These are phyloP conservation scores for Polyplosphaeria fusca DNA, from an alignment of 495 filamentous ascomycete species.

Conservation along the genomic window DNA sequence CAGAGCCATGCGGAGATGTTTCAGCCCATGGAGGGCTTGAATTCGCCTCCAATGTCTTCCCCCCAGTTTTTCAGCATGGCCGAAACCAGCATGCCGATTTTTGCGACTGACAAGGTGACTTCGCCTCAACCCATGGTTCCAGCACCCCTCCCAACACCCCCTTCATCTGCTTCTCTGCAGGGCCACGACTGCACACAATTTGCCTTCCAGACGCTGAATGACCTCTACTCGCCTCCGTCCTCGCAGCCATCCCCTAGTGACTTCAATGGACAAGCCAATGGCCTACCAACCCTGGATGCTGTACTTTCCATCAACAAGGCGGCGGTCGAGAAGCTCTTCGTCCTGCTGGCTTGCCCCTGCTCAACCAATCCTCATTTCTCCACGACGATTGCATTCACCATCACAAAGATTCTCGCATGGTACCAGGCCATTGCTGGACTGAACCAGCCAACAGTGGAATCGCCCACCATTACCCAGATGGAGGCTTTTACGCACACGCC, in stretches of 20 bases:
- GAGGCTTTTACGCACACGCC: conserved; percentile 25
- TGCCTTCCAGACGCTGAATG: conserved; percentile 28
- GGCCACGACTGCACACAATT: conserved; percentile 32
- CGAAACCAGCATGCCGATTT: conserved; percentile 4
- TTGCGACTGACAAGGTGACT: conserved; percentile 16
- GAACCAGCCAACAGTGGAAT: conserved; percentile 5
- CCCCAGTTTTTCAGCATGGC: conserved; percentile 24
- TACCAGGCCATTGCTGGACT: conserved; percentile 27
- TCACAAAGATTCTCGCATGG: conserved; percentile 31
- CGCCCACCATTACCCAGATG: conserved; percentile 11
- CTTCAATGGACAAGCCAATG: conserved; percentile 18
- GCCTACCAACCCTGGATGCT: conserved; percentile 27
- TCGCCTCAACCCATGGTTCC: conserved; percentile 21
- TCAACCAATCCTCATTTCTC: conserved; percentile 31
- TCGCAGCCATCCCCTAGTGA: conserved; percentile 25
- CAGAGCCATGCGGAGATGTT: conserved; percentile 30
- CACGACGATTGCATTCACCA: conserved; percentile 33
- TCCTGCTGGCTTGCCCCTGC: conserved; percentile 29
- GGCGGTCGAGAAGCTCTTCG: conserved; percentile 29
- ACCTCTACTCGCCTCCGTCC: conserved; percentile 26
- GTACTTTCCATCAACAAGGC: conserved; percentile 32
- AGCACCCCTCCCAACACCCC: conserved; percentile 27
- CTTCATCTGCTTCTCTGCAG: conserved; percentile 7
- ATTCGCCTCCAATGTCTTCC: conserved; percentile 24
- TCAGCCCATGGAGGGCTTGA: conserved; percentile 13